phyloP scores from a whole-genome alignment of 441 rosid species.

The Bocquillonia castaneifolia region DNA sequence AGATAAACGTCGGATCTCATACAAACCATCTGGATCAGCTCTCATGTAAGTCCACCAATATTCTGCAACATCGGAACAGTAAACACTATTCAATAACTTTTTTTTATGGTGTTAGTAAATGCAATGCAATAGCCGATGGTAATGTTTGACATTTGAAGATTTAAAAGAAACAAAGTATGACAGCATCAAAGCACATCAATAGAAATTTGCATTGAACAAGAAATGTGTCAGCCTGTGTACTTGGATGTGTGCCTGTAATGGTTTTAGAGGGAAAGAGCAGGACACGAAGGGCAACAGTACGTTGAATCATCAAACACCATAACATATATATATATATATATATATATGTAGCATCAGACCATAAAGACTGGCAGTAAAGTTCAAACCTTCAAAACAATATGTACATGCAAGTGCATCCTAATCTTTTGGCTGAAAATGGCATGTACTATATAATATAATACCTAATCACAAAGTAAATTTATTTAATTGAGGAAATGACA shows the following conservation, averaged over 20 bases:
- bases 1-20: slow-evolving; percentile 59
- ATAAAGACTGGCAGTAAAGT: not conserved
- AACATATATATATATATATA: too few species aligned
- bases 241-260: not conserved
- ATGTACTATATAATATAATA: too few species aligned
- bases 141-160: not conserved
- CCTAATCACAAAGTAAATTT: too few species aligned
- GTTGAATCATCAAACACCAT: not conserved
- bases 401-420: not conserved
- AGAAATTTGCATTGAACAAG: not conserved
- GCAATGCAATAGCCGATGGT: not conserved
- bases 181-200: not conserved
- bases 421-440: not conserved
- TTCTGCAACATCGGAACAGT: slow-evolving; percentile 38
- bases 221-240: not conserved
- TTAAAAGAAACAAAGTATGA: not conserved
- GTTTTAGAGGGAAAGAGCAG: not conserved
- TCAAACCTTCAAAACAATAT: not conserved
- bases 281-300: not conserved
- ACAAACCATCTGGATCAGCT: slow-evolving; percentile 83
- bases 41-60: slow-evolving; percentile 90
- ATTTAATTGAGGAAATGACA: too few species aligned
- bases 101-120: not conserved
- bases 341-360: not conserved
- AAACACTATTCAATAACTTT: not conserved